Conservation (phyloP, 129 eudicot species). For the Calendula officinalis region DNA sequence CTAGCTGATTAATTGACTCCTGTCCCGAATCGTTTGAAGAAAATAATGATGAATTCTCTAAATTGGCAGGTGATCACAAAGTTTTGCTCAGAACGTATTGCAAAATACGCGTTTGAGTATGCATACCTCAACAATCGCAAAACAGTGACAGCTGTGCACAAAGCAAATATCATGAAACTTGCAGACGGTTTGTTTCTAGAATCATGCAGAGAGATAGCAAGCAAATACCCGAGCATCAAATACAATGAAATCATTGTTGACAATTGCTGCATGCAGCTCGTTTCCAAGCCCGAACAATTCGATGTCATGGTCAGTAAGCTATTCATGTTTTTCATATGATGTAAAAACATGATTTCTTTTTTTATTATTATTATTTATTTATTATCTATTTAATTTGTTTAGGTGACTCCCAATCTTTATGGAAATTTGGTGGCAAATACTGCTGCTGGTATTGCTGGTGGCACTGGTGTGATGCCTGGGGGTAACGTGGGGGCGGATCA, state of each 20-base stretch:
- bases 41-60: neutral
- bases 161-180: constrained; percentile 96
- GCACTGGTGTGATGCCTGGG: constrained; percentile 99
- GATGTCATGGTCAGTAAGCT: constrained; percentile 73
- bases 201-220: constrained; percentile 89
- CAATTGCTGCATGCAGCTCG: constrained; percentile 98
- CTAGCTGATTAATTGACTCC: too few relatives aligned
- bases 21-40: too few relatives aligned
- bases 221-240: constrained; percentile 74
- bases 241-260: constrained; percentile 93
- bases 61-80: constrained; percentile 79
- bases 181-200: constrained; percentile 96
- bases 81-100: constrained; percentile 92
- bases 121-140: constrained; percentile 91
- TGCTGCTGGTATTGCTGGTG: constrained; percentile 99
- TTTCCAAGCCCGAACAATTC: constrained; percentile 91
- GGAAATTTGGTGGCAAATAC: constrained; percentile 93
- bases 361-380: too few relatives aligned
- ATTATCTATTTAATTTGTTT: too few relatives aligned
- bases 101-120: constrained; percentile 94
- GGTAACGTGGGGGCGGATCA: constrained; percentile 95
- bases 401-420: constrained; percentile 97
- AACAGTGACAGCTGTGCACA: constrained; percentile 95
- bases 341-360: neutral
- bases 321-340: neutral